Evolutionary conservation across 1,284 basidiomycete genomes (phyloP), one percentile per base, ranked within the genome.

Genomic region (Ustilago shanxiensis): DNA sequence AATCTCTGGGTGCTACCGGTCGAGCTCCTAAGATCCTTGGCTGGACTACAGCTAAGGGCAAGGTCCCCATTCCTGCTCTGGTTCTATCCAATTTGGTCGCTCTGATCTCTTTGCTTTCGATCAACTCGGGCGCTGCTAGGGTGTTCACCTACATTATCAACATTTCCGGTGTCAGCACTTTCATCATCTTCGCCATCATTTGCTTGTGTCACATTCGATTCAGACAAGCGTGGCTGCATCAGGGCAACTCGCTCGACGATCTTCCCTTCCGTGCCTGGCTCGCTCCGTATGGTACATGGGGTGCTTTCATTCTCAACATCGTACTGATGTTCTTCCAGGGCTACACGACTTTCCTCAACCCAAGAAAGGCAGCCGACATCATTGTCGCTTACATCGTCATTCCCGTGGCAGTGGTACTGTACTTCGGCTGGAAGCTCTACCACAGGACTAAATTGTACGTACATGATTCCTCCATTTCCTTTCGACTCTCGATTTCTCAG

Each of bases 361-460:
- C 70, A 18, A 79, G 75, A 50, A 67, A 69, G 50, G 63, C 68
- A 4, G 70, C 72, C 96, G 87, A 98, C 93, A 6, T 96, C 29
- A 87, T 94, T 47, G 92, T 92, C 37, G 92, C 90, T 81, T 95
- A 95, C 86, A 83, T 95, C 37, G 92, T 93, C 29, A 87, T 95
- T 51, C 86, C 86, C 11, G 75, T 92, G 44, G 95, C 94, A 89
- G 92, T 92, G n/a, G 70, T 93, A 57, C 84, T 95, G 49, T 95
- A 92, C 85, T 13, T 90, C 44, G 89, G 87, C 2, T 89, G 90
- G 62, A 90, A 89, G 78, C 74, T 89, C 60, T 76, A 82, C 79
- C 89, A 89, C 80, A 88, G 87, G 77, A 85, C 87, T 16, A 87
- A 64, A 37, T 63, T 67, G 53, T 57, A 16, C 4, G 61, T 63